Base-by-base conservation (phyloP, 1,284 basidiomycete species). In the Puccinia hordei region DNA sequence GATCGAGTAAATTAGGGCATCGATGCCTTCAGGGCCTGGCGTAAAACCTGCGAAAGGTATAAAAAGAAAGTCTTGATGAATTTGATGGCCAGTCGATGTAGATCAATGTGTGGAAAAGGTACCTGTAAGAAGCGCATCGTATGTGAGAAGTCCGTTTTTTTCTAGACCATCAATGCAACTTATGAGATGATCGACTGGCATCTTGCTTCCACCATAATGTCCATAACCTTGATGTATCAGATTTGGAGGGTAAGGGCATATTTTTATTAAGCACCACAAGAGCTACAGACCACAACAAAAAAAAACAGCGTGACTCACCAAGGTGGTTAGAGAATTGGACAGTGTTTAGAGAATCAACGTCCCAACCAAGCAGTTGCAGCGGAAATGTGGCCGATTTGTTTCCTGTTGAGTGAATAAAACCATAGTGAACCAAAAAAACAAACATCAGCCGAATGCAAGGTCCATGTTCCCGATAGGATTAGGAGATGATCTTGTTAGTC, bases 341-440 rank as follows among this genome's bases (percentile, higher is more conserved):
- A 0, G 95, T 97, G 86, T 98, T 98, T 57, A 98, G 90, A 33
- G 93, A 94, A 87, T 99, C 96, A 57, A 98, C 95, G 83, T 99
- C 95, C 87, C 93, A 98, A 33, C 95, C 96, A 63, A 98, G 89
- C 81, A 93, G 91, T 86, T 98, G 95, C 19, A 98, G 89, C 0
- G 96, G 95, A 85, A 99, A 98, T 0, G 94, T 92, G 0, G 96
- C 96, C 2, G 95, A 93, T 75, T 88, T 86, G 82, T 89, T 90
- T 72, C 89, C 95, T 95, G 82, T 1, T 4, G 38, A 80, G 78
- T 13, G 38, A 80, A 78, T 13, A 53, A 2, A 53, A 33, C 24
- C 61, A 73, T 12, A 57, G 59, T 30, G 27, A 74, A 12, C 17
- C 38, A 41, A 30, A 65, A 27, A 68, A 24, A 10, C 35, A 44